Evolutionary conservation across 2,329 filamentous ascomycete genomes (phyloP), one percentile per base, ranked within the genome.

Genomic region (Neurospora sp.): DNA sequence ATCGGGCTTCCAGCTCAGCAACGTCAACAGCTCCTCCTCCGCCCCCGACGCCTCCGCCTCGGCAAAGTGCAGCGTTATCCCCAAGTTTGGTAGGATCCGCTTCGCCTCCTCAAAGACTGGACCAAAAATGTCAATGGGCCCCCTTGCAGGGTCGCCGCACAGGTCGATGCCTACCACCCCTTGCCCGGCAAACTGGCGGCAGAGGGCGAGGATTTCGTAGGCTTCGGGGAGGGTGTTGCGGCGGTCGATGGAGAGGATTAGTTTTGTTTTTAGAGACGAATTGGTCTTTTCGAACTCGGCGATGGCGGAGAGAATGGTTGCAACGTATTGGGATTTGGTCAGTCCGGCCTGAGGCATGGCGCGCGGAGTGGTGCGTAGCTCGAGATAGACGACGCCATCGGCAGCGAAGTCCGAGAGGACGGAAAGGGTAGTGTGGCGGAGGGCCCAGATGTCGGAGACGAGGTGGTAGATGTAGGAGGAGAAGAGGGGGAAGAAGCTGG

Each of bases 341-440:
- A 92, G 80, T 15, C 79, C 79, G 6, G 82, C 81, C 0, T 79
- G 77, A 3, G 84, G 82, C 40, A 90, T 86, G 1, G 85, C 83
- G 68, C 92, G 87, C 0, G 92, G 92, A 1, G 92, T 96, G 0
- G 92, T 95, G 62, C 92, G 88, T 33, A 96, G 85, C 78, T 96
- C 92, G 12, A 94, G 84, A 77, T 96, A 95, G 69, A 87, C 84
- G 17, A 95, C 89, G 41, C 91, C 91, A 76, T 96, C 92, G 36
- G 79, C 78, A 67, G 86, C 82, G 76, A 96, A 96, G 74, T 88
- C 85, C 23, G 81, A 71, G 6, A 93, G 83, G 65, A 94, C 91
- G 5, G 86, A 84, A 57, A 80, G 82, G 1, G 91, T 93, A 36
- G 91, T 87, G 74, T 87, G 84, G 52, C 80, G 81, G 66, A 92